These are phyloP conservation scores for Pterocarpus macrocarpus DNA, from an alignment of 306 rosid genomes.

Conservation along the genomic window DNA sequence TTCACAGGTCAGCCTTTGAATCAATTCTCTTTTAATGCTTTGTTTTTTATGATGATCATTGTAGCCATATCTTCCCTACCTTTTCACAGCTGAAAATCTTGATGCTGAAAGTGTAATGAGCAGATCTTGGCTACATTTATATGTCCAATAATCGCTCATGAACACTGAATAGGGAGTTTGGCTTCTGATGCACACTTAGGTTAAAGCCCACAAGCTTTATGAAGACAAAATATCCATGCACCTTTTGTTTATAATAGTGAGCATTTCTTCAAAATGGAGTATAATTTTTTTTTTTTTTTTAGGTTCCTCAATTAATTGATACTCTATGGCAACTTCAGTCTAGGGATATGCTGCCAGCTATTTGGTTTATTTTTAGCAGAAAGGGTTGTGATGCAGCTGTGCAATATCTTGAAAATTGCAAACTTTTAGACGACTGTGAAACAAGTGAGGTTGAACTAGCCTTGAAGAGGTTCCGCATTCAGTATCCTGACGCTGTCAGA, in stretches of 20 bases:
- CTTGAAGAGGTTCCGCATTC: constrained; percentile 84
- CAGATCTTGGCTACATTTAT: constrained; percentile 5
- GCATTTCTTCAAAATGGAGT: constrained; percentile 35
- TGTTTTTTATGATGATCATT: constrained; percentile 2
- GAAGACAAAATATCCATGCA: background rate
- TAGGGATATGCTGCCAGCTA: constrained; percentile 92
- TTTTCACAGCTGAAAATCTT: constrained; percentile 39
- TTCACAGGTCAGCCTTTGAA: constrained; percentile 72
- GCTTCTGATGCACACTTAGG: constrained; percentile 20
- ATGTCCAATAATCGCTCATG: constrained; percentile 31
- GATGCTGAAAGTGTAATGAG: constrained; percentile 11
- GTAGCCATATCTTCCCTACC: constrained; percentile 12
- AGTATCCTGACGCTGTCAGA: constrained; percentile 95
- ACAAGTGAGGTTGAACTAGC: constrained; percentile 87
- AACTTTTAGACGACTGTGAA: constrained; percentile 87
- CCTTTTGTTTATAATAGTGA: constrained; percentile 23
- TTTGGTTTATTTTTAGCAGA: constrained; percentile 99
- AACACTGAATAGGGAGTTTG: constrained; percentile 29
- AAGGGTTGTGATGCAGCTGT: constrained; percentile 97
- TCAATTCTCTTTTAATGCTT: constrained; percentile 40
- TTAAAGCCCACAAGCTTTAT: constrained; percentile 7
- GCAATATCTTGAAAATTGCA: constrained; percentile 80
- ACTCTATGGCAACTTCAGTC: constrained; percentile 86
- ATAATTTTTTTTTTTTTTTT: constrained; percentile 48
- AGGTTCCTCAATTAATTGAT: constrained; percentile 94